These are phyloP conservation scores for Colletotrichum musicola DNA, from an alignment of 2,329 filamentous ascomycete species.

Conservation along the genomic window DNA sequence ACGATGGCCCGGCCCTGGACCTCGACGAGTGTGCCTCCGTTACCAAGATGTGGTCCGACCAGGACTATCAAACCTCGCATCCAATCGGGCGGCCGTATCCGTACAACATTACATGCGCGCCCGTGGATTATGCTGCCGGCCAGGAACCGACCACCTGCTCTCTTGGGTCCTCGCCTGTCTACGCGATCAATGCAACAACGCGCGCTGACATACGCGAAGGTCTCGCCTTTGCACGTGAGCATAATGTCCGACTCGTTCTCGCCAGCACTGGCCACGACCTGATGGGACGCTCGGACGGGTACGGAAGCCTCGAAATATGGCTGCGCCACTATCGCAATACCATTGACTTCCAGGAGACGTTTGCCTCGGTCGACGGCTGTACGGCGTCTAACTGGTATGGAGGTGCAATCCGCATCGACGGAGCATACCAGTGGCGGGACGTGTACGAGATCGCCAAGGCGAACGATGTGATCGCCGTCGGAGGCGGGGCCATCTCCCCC, in stretches of 20 bases:
- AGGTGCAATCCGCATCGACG: constrained; percentile 50
- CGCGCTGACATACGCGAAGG: constrained; percentile 39
- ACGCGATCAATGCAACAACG: constrained; percentile 43
- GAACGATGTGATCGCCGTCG: constrained; percentile 50
- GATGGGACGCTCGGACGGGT: constrained; percentile 42
- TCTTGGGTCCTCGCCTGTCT: constrained; percentile 42
- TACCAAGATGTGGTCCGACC: no score
- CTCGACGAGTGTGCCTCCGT: no score
- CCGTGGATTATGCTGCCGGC: constrained; percentile 42
- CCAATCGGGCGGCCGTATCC: constrained; percentile 44
- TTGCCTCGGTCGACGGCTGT: no score
- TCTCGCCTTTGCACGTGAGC: constrained; percentile 22
- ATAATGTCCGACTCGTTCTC: constrained; percentile 56
- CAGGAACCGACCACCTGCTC: constrained; percentile 38
- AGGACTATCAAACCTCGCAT: no score
- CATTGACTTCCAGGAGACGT: no score
- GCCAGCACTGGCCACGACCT: constrained; percentile 59
- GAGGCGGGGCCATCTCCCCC: constrained; percentile 45
- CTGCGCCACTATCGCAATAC: no score
- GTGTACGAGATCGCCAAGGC: constrained; percentile 47
- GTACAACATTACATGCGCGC: constrained; percentile 47
- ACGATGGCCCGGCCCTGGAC: no score
- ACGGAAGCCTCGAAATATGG: no score
- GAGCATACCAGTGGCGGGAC: constrained; percentile 50
- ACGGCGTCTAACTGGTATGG: constrained; percentile 46